Conservation (phyloP, 148 eudicot genomes). For the Suaeda aralocaspica region DNA sequence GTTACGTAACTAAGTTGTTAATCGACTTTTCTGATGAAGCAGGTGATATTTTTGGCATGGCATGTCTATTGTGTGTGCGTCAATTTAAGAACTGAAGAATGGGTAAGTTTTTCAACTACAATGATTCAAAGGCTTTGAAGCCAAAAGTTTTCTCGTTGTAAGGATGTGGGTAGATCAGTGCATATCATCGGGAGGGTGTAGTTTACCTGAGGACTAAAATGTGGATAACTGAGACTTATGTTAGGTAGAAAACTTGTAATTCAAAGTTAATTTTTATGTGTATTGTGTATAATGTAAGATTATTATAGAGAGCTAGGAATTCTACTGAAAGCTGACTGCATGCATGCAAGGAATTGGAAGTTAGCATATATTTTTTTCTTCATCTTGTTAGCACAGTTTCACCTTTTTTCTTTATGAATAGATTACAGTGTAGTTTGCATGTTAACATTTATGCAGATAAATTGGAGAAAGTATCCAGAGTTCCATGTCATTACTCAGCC, state of each 20-base stretch:
- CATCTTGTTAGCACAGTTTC: background rate
- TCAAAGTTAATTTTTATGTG: background rate
- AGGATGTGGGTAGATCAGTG: background rate
- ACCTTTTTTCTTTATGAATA: too few relatives aligned
- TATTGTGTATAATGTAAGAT: background rate
- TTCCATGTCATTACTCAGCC: slow-evolving; percentile 37
- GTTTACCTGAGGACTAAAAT: background rate
- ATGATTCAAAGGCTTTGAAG: background rate
- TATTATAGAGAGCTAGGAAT: background rate
- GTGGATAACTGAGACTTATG: background rate
- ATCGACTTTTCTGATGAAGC: slow-evolving; percentile 8
- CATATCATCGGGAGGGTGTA: background rate
- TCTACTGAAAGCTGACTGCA: background rate
- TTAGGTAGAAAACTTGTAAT: too few relatives aligned
- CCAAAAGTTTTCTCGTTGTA: background rate
- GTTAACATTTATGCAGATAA: slow-evolving; percentile 44
- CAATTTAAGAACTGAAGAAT: slow-evolving; percentile 80
- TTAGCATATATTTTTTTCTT: background rate
- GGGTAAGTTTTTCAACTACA: slow-evolving; percentile 41
- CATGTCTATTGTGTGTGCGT: slow-evolving; percentile 66
- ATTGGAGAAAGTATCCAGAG: slow-evolving; percentile 79
- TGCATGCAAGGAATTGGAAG: slow-evolving; percentile 12
- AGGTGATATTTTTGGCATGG: slow-evolving; percentile 68
- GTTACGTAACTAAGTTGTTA: background rate
- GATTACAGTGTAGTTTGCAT: background rate